Evolutionary conservation across 23 red algal genomes (phyloP), one percentile per base, ranked within the genome.

Genomic region (Gracilaria domingensis): DNA sequence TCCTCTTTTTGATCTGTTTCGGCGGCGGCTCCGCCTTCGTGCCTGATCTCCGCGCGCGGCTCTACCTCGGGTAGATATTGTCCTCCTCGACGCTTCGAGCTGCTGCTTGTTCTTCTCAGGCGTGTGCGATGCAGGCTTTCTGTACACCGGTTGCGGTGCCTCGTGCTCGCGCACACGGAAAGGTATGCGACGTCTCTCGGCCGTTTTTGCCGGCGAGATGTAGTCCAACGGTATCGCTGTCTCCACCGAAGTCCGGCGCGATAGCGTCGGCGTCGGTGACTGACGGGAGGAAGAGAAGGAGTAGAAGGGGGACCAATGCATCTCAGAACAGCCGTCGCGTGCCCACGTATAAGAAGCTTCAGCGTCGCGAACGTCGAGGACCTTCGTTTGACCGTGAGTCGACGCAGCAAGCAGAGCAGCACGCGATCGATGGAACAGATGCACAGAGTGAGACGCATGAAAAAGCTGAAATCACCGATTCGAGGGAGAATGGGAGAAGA

Each of bases 341-440:
- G 49, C 67, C 84, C 4, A 75, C 84, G 14, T 88, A 88, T 32
- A 70, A 74, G 32, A 77, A 79, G 36, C 38, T 90, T 28, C 87
- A 90, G 51, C 12, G 57, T 25, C 50, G 87, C 7, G 70, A 81
- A 34, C 71, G 45, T 5, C 4, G 47, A 16, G 75, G 57, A 11
- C 87, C 74, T 5, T 3, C n/a, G 2, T 28, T 37, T 14, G 37
- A 60, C 21, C 56, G 47, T 4, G 26, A 37, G 16, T 69, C 64
- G 3, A 8, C 16, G 62, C 62, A 13, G n/a, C n/a, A n/a, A n/a
- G n/a, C n/a, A n/a, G n/a, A n/a, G n/a, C n/a, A n/a, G n/a, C n/a
- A n/a, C n/a, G n/a, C n/a, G n/a, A n/a, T n/a, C 11, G 42, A 4
- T 45, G 42, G 5, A 4, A 45, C 42, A 11, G 42, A 45, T 11